Evolutionary conservation across 768 basidiomycete genomes (phyloP), one percentile per base, ranked within the genome.

Genomic region (Thelephora ganbajun): DNA sequence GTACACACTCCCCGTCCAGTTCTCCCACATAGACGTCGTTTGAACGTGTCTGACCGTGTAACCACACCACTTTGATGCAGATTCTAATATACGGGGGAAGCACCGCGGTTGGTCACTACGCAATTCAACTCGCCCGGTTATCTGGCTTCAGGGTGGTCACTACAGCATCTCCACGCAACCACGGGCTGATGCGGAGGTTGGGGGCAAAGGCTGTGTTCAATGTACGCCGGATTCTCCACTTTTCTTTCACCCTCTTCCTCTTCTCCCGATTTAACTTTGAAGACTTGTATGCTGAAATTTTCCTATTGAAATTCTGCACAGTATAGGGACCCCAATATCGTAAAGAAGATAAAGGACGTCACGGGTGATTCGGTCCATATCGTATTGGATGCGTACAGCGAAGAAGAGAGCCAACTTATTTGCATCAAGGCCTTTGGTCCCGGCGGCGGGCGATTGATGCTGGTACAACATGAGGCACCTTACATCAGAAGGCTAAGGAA

Each of bases 181-280:
- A 62, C 41, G 61, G 58, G 0, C 55, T 66, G 14, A 52, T 73
- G 16, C 63, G 62, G 37, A 50, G 56, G 1, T 56, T 69, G 7
- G 73, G 74, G 3, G 74, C 73, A 0, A 61, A 66, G 33, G 64
- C 61, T 3, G 64, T 68, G 5, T 66, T 69, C 48, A 68, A 72
- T 50, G 44, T 45, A 20, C 16, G 44, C 44, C n/a, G 22, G 16
- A 14, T 4, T 18, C 39, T 11, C 37, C n/a, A 36, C 35, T 36
- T 16, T 36, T 11, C 35, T 11, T 36, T 16, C 35, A 36, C 11
- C 11, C 11, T 36, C 35, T 36, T 36, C 11, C 35, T 16, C 35
- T 36, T 20, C 20, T 39, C 61, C 62, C 20, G 22, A 20, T 34
- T 6, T 34, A 5, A 16, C 14, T 2, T 19, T 16, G 34, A 1